Base-by-base conservation (phyloP, 306 rosid genomes). In the Abrus precatorius region DNA sequence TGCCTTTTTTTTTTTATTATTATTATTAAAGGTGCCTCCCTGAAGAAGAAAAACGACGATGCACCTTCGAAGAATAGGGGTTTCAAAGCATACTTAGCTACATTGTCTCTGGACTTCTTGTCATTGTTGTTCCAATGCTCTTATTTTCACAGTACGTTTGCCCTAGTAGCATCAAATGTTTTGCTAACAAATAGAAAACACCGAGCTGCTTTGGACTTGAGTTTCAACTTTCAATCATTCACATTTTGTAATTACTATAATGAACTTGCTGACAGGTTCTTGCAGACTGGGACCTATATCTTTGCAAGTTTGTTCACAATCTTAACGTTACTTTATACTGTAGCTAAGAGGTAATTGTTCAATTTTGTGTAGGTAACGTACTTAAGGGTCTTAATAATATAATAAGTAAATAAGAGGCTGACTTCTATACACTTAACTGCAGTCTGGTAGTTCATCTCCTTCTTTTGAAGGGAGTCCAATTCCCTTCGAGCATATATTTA, bases 1-100 rank as follows among this genome's bases (percentile, higher is more conserved):
- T 69, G 27, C 43, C 14, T 55, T 78, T 9, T 36, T 13, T 69
- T 13, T 28, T 57, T 62, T 70, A 57, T n/a, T 36, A 3, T 5
- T 40, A 60, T 14, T 53, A 36, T 79, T 27, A 5, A 45, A 85
- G 92, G 82, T 53, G 76, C 55, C 68, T 74, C 72, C 41, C 70
- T 28, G 73, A 93, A 88, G 94, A 93, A 90, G 96, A 95, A 90
- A 86, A 84, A 80, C 14, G 92, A 90, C 12, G 66, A 89, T 67
- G 87, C 78, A 27, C 64, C 71, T 43, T 79, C 79, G 5, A 72
- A 32, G 65, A 69, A 84, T 72, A 91, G 79, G 85, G 81, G 72
- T 67, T 84, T 86, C 84, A 81, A 60, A 65, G 83, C 85, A 68
- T 87, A 88, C 90, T 62, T 90, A 82, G 88, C 86, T 75, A 44